Evolutionary conservation across 306 rosid species (phyloP).

Genomic region (Aeschynomene evenia): DNA sequence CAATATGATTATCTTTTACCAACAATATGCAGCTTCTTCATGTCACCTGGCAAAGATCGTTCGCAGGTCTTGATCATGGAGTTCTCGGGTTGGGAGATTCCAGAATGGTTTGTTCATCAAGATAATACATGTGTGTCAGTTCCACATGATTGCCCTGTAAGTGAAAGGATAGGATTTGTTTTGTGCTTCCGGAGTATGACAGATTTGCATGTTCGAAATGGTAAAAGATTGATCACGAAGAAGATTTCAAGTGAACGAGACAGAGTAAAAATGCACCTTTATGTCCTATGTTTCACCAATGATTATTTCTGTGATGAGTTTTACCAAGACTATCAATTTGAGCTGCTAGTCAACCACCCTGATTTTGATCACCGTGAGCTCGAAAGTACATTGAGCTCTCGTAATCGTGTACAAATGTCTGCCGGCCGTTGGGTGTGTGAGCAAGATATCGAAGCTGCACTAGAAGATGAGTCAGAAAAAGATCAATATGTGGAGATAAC

Average conservation of each 20-base stretch:
- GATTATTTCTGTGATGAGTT: background rate
- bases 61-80: background rate
- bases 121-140: background rate
- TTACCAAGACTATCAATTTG: background rate
- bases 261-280: background rate
- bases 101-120: conserved; percentile 18
- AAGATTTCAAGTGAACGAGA: background rate
- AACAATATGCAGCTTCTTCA: no score
- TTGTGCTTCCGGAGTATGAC: conserved; percentile 35
- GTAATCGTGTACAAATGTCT: no score
- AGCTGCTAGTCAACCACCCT: background rate
- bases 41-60: background rate
- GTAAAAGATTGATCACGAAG: background rate
- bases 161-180: conserved; percentile 37
- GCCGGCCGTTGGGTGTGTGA: conserved; percentile 2
- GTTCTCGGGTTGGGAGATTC: background rate
- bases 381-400: background rate
- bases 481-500: no score
- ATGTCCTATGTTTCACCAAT: background rate
- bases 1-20: no score
- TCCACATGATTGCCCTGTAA: conserved; percentile 19
- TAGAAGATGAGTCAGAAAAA: no score
- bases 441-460: background rate
- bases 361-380: background rate
- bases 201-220: background rate